A percentile compares a stretch with the other conserved stretches of the same genome.
phyloP scores from a whole-genome alignment of 495 filamentous ascomycete genomes.

The Xylaria venustula region DNA sequence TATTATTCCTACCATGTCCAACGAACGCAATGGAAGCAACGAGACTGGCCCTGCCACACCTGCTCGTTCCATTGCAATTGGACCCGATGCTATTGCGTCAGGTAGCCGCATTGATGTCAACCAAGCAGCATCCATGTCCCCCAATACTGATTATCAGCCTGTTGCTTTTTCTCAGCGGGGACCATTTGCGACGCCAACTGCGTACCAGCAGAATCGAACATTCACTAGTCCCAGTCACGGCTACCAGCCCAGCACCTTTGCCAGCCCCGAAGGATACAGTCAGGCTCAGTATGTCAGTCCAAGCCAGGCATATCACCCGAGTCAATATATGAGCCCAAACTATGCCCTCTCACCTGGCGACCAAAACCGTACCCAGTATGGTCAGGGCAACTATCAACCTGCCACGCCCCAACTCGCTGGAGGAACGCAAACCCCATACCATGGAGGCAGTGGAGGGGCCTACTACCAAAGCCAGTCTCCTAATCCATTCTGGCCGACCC shows the following conservation, averaged over 20 bases:
- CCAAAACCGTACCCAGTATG: background rate
- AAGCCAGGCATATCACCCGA: background rate
- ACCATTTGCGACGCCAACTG: background rate
- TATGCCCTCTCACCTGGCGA: conserved; percentile 12
- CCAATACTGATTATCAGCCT: background rate
- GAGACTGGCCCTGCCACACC: conserved; percentile 3
- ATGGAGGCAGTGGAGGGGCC: background rate
- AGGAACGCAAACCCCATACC: conserved; percentile 5
- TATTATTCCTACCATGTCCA: background rate
- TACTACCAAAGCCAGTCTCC: conserved; percentile 6
- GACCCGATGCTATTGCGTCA: background rate
- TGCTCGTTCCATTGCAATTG: conserved; percentile 1
- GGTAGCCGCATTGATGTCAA: background rate
- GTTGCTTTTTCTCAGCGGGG: conserved; percentile 1
- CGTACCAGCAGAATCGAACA: background rate
- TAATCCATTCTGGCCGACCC: conserved; percentile 8
- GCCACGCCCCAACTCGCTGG: conserved; percentile 9
- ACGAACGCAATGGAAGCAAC: background rate
- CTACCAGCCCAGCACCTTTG: conserved; percentile 1
- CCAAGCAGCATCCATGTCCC: background rate
- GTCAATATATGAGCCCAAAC: conserved; percentile 12
- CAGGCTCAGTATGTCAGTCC: conserved; percentile 9
- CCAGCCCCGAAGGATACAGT: background rate
- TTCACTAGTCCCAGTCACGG: background rate
- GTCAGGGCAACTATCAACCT: conserved; percentile 3